Evolutionary conservation across 2,329 filamentous ascomycete species (phyloP), one percentile per base, ranked within the genome.

Genomic region (Aureobasidium mangrovei): DNA sequence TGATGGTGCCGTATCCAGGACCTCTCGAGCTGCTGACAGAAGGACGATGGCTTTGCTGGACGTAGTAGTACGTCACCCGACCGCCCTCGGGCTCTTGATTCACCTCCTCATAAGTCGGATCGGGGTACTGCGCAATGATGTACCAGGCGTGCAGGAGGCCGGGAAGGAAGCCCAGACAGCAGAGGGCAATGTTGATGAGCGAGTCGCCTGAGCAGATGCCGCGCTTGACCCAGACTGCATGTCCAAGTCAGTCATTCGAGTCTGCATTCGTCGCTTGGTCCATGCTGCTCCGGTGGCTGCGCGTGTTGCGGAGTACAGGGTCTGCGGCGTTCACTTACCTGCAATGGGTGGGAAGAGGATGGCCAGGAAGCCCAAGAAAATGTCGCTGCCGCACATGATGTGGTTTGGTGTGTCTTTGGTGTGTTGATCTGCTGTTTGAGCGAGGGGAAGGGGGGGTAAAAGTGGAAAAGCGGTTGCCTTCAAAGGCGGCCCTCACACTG

Each of bases 131-230:
- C 64, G 88, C 81, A 72, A 98, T 96, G 71, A 97, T 95, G 78
- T 97, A 98, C 91, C 93, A 97, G 59, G 91, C 82, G 74, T 98
- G 93, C 2, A 98, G 75, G 47, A 97, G 85, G 58, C 91, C 91
- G 24, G 91, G 91, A 57, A 97, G 71, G 64, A 72, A 67, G 59
- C 67, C 70, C 56, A 72, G 68, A 58, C 66, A 69, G 68, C 86
- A 93, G 64, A 97, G 88, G 44, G 91, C 85, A 70, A 97, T 84
- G 76, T 98, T 98, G 77, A 98, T 95, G 64, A 97, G 66, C 7
- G 87, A 91, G 74, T 97, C 93, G 55, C 85, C 89, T 59, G 84
- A 87, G 77, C 93, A 98, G 73, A 98, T 78, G 60, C 93, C 93
- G 65, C 86, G 77, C 75, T 97, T 98, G 58, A 98, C 88, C 93